A percentile compares a stretch with the other conserved stretches of the same genome.
phyloP scores from a whole-genome alignment of 768 basidiomycete species.

The Leccinum longicurvipes region DNA sequence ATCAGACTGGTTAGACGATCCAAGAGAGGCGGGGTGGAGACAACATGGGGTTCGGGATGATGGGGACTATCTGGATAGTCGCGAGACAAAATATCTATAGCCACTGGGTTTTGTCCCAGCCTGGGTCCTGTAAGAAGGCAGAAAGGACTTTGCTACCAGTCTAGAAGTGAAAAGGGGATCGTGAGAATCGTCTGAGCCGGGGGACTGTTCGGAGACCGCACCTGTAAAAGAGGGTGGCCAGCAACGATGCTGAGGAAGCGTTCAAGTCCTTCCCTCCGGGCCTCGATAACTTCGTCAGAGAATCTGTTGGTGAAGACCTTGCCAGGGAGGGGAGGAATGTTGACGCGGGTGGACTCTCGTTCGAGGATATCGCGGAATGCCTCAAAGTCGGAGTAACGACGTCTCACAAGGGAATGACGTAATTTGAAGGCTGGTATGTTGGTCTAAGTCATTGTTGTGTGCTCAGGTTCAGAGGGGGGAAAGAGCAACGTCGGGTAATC shows the following conservation, averaged over 20 bases:
- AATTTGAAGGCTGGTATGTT: constrained; percentile 99
- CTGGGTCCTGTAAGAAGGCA: constrained; percentile 92
- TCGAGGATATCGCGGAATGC: constrained; percentile 98
- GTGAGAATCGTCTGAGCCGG: constrained; percentile 4
- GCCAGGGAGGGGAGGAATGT: constrained; percentile 95
- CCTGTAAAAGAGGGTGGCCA: constrained; percentile 95
- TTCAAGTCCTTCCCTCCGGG: constrained; percentile 87
- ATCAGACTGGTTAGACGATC: background rate
- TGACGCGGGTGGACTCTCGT: constrained; percentile 94
- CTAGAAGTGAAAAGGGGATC: constrained; percentile 34
- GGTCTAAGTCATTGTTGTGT: constrained; percentile 50
- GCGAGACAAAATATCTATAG: constrained; percentile 37
- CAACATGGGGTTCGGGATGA: background rate
- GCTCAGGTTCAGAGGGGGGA: constrained; percentile 3
- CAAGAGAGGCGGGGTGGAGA: background rate
- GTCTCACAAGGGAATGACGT: constrained; percentile 83
- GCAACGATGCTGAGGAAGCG: constrained; percentile 95
- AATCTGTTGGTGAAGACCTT: constrained; percentile 99
- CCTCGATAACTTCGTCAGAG: constrained; percentile 96
- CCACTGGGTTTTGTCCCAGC: constrained; percentile 85
- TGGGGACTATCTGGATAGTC: background rate
- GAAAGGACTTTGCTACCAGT: constrained; percentile 97
- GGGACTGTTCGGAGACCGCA: constrained; percentile 32
- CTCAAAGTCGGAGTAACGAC: constrained; percentile 91
- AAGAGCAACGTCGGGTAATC: background rate